Evolutionary conservation across 148 eudicot genomes (phyloP).

Genomic region (Selenicereus undatus): DNA sequence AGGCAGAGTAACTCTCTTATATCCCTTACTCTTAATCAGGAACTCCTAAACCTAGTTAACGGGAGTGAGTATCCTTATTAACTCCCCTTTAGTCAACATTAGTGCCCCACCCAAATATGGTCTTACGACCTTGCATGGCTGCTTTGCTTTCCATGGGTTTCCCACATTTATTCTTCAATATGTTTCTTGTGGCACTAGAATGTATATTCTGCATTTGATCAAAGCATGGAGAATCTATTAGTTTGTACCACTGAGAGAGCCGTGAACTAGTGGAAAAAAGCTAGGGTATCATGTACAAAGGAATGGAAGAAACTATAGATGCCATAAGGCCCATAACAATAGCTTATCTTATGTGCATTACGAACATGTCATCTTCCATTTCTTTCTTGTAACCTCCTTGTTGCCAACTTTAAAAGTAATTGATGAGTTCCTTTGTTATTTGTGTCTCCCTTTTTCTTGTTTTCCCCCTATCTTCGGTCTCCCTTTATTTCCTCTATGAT

Average conservation of each 20-base stretch:
- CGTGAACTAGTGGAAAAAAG: neutral
- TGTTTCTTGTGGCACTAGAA: neutral
- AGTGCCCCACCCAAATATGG: neutral
- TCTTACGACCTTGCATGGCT: neutral
- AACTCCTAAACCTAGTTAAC: no score
- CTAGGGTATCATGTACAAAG: neutral
- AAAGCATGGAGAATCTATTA: no score
- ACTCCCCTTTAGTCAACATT: no score
- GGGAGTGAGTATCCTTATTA: no score
- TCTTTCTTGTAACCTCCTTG: neutral
- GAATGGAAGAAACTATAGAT: neutral
- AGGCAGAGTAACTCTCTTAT: neutral
- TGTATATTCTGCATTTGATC: neutral
- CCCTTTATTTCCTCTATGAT: neutral
- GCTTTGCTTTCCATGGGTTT: neutral
- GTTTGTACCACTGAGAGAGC: neutral
- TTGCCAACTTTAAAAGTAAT: neutral
- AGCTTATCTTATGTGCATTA: neutral
- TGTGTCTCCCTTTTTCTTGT: neutral
- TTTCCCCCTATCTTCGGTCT: no score
- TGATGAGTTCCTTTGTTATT: neutral
- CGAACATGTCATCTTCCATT: neutral
- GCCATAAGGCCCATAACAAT: neutral
- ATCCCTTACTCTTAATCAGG: neutral
- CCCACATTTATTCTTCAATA: neutral